Base-by-base conservation (phyloP, 2,329 filamentous ascomycete genomes). In the Penicillium sp. region DNA sequence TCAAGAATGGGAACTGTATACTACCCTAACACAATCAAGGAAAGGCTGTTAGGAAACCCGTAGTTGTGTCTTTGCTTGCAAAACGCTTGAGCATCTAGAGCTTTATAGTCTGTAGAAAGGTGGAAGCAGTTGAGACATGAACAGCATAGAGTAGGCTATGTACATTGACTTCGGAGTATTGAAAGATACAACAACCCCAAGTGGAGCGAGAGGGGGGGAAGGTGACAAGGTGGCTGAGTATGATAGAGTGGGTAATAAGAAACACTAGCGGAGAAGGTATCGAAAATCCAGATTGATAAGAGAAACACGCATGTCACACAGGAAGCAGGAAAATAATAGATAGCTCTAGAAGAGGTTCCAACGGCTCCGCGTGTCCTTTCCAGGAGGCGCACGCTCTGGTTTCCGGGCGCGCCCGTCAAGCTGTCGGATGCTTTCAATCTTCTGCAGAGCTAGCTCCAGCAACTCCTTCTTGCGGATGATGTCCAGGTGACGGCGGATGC, bases 391-490 rank as follows among this genome's bases (percentile, higher is more conserved):
- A 35, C 74, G 70, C 38, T 77, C 68, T 49, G 67, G 64, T 46
- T 65, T 68, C 18, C 78, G 76, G 29, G 88, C 87, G 50, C 88
- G 79, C 9, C 87, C 87, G 67, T 97, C 92, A 8, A 99, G 78
- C 66, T 92, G 88, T 55, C 90, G 82, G 65, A 99, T 75, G 54
- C 90, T 88, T 71, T 97, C 92, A 84, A 99, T 97, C 81, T 99
- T 97, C 70, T 91, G 88, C 29, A 99, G 79, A 5, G 96, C 94
- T 52, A 97, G 79, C 76, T 99, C 93, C 4, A 99, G 81, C 55
- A 97, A 80, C 67, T 97, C 92, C 75, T 99, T 99, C 61, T 92
- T 83, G 59, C 87, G 84, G 62, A 97, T 96, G 23, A 97, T 86
- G 65, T 99, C 95, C 40, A 99, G 80, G 71, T 99, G 95, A 44